These are phyloP conservation scores for Chaetomium fimeti DNA, from an alignment of 495 filamentous ascomycete species.

Conservation along the genomic window DNA sequence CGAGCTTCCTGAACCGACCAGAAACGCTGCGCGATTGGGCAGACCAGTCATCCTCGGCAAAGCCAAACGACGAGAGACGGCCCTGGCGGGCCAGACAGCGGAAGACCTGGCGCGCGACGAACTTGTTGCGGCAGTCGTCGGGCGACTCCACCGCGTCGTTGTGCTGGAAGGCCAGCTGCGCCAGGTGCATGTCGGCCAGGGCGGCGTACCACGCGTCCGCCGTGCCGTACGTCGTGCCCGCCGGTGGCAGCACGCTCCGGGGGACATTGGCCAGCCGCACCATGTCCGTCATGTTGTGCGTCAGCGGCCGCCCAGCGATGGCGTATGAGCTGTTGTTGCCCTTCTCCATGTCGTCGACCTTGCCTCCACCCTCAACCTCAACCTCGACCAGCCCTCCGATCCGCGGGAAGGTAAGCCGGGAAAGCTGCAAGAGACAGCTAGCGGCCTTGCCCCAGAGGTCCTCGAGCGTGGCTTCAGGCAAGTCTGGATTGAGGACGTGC, in stretches of 20 bases:
- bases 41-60: conserved; percentile 22
- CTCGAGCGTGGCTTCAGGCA: conserved; percentile 30
- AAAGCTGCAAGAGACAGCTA: conserved; percentile 35
- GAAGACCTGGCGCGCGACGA: conserved; percentile 39
- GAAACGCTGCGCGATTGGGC: background rate
- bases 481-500: conserved; percentile 34
- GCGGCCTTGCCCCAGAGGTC: conserved; percentile 34
- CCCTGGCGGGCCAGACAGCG: conserved; percentile 34
- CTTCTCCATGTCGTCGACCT: too few species aligned
- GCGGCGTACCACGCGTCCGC: conserved; percentile 43
- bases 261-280: conserved; percentile 21
- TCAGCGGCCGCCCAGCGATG: conserved; percentile 21
- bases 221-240: conserved; percentile 27
- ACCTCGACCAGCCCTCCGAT: conserved; percentile 37
- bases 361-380: background rate
- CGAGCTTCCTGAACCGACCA: background rate
- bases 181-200: conserved; percentile 44
- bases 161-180: conserved; percentile 43
- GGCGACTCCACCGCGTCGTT: conserved; percentile 40
- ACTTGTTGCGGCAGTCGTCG: conserved; percentile 39
- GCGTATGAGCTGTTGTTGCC: conserved; percentile 3
- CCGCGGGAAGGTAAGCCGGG: conserved; percentile 23
- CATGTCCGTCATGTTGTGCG: conserved; percentile 28
- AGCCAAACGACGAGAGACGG: conserved; percentile 27
- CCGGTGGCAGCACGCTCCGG: conserved; percentile 10